A percentile compares a stretch with the other conserved stretches of the same genome.
These are phyloP conservation scores for Pulveroboletus sp. DNA, from an alignment of 768 basidiomycete genomes.

Conservation along the genomic window DNA sequence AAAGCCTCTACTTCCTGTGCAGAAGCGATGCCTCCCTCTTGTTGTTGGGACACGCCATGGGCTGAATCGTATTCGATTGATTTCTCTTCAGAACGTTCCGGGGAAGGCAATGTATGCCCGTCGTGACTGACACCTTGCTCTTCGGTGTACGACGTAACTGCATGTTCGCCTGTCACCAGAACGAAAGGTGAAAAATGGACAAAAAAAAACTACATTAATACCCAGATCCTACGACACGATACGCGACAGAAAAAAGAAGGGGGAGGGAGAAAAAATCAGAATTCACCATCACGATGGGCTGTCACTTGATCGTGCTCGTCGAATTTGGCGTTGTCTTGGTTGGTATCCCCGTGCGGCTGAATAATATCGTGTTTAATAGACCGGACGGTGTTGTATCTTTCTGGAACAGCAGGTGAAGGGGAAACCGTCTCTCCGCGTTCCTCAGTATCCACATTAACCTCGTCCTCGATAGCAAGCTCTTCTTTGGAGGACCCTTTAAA, in stretches of 20 bases:
- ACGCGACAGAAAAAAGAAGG: conserved; percentile 18
- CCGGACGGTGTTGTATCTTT: conserved; percentile 18
- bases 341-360: conserved; percentile 11
- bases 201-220: conserved; percentile 28
- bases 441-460: conserved; percentile 23
- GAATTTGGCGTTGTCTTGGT: conserved; percentile 16
- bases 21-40: conserved; percentile 2
- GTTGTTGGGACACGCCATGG: not conserved
- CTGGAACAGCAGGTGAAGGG: conserved; percentile 18
- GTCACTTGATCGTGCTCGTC: conserved; percentile 13
- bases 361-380: conserved; percentile 13
- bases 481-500: too few relatives aligned
- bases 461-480: conserved; percentile 17
- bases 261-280: conserved; percentile 26
- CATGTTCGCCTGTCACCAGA: conserved; percentile 22
- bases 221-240: conserved; percentile 21
- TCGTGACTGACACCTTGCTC: conserved; percentile 8
- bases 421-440: conserved; percentile 20
- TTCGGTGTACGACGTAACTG: conserved; percentile 11
- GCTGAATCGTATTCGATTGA: not conserved
- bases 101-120: not conserved
- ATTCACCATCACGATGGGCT: conserved; percentile 39
- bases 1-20: not conserved
- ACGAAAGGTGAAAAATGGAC: not conserved
- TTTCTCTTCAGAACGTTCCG: conserved; percentile 6